phyloP scores from a whole-genome alignment of 257 asterid species.

The Ajuga chamaepitys region DNA sequence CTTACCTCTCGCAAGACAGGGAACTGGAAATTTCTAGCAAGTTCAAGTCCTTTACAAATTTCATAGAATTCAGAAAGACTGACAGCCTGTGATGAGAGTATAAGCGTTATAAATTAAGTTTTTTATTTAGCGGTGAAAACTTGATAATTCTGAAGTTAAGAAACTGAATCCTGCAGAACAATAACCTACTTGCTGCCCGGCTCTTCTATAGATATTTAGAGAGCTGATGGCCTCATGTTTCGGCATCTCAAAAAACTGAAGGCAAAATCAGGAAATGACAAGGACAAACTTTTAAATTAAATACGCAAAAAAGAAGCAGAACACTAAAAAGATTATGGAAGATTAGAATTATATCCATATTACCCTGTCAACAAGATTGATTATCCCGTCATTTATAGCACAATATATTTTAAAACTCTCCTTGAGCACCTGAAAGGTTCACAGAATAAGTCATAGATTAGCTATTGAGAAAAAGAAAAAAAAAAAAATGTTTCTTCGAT shows the following conservation, averaged over 20 bases:
- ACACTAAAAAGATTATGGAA: neutral
- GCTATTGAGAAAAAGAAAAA: neutral
- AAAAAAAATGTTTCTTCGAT: neutral
- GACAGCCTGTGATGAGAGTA: conserved; percentile 49
- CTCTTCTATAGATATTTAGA: conserved; percentile 83
- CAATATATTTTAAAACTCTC: conserved; percentile 95
- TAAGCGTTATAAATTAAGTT: neutral
- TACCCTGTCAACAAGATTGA: conserved; percentile 98
- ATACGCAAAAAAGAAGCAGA: conserved; percentile 4
- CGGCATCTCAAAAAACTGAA: conserved; percentile 98
- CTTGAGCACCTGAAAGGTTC: conserved; percentile 67
- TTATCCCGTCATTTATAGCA: conserved; percentile 86
- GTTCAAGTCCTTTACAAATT: conserved; percentile 84
- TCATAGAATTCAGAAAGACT: conserved; percentile 87
- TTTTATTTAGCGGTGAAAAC: neutral
- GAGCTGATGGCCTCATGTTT: conserved; percentile 92
- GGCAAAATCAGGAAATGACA: conserved; percentile 16
- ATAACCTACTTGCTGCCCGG: conserved; percentile 83
- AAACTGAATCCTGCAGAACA: neutral
- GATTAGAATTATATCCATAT: conserved; percentile 1
- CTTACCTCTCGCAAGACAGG: conserved; percentile 82
- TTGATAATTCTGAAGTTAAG: neutral
- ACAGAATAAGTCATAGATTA: conserved; percentile 10
- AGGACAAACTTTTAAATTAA: conserved; percentile 2
- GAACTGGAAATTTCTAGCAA: conserved; percentile 92